Evolutionary conservation across 2,329 filamentous ascomycete genomes (phyloP).

Genomic region (Ophiocordyceps camponoti-rufipedis): DNA sequence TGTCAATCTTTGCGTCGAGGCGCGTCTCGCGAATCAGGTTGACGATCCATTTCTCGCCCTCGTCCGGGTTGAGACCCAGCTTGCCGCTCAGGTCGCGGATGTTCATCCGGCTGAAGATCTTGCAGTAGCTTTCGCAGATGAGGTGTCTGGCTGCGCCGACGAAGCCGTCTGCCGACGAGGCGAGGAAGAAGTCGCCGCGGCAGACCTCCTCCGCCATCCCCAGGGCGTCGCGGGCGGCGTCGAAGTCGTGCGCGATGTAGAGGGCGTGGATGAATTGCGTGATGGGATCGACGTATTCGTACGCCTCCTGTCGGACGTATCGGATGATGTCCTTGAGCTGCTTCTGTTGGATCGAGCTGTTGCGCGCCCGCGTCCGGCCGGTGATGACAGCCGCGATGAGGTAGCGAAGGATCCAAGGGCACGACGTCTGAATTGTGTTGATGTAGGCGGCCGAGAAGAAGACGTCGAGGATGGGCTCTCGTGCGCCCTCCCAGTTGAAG

Average conservation of each 20-base stretch:
- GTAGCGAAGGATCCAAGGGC: slow-evolving; percentile 93
- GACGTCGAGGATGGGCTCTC: slow-evolving; percentile 81
- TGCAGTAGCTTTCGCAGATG: slow-evolving; percentile 98
- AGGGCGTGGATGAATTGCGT: slow-evolving; percentile 93
- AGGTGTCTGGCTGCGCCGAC: slow-evolving; percentile 89
- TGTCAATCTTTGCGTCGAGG: slow-evolving; percentile 98
- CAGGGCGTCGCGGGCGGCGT: slow-evolving; percentile 84
- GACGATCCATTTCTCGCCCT: slow-evolving; percentile 99
- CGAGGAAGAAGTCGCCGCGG: slow-evolving; percentile 88
- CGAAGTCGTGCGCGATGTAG: slow-evolving; percentile 74
- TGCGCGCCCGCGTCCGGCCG: slow-evolving; percentile 64
- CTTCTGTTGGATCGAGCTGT: slow-evolving; percentile 82
- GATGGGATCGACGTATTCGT: slow-evolving; percentile 92
- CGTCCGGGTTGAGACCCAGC: slow-evolving; percentile 78
- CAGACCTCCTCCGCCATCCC: slow-evolving; percentile 78
- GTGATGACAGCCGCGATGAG: slow-evolving; percentile 89
- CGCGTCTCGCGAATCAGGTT: slow-evolving; percentile 96
- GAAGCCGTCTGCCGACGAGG: slow-evolving; percentile 67
- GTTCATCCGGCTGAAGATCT: slow-evolving; percentile 97
- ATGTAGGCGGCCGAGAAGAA: slow-evolving; percentile 97
- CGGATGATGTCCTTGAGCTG: slow-evolving; percentile 95
- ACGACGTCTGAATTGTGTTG: slow-evolving; percentile 97
- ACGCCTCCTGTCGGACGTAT: slow-evolving; percentile 89
- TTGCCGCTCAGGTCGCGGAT: slow-evolving; percentile 91
- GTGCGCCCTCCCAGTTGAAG: slow-evolving; percentile 89